phyloP scores from a whole-genome alignment of 768 basidiomycete genomes.

The Termitomyces heimii region DNA sequence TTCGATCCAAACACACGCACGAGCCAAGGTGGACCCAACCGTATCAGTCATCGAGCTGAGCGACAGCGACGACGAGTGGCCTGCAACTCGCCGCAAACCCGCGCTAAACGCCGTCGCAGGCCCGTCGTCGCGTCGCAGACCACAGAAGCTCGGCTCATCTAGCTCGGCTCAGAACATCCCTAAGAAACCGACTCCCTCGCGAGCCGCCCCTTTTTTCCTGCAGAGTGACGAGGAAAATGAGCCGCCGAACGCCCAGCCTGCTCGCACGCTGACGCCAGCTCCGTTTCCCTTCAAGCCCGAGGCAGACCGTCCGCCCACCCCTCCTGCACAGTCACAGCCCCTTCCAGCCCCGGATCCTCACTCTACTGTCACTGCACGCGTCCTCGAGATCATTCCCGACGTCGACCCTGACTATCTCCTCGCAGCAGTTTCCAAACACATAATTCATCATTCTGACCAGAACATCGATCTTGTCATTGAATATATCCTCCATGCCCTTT shows the following conservation, averaged over 20 bases:
- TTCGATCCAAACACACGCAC: background rate
- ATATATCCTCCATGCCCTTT: conserved; percentile 50
- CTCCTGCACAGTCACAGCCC: background rate
- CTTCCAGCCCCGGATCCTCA: conserved; percentile 14
- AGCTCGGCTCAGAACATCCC: conserved; percentile 9
- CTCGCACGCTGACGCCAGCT: background rate
- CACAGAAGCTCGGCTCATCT: background rate
- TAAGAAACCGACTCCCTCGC: conserved; percentile 4
- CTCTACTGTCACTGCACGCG: conserved; percentile 33
- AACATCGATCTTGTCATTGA: conserved; percentile 37
- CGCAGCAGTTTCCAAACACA: conserved; percentile 38
- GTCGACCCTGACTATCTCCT: conserved; percentile 52
- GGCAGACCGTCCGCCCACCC: background rate
- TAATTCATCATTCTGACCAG: conserved; percentile 22
- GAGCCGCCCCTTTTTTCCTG: conserved; percentile 24
- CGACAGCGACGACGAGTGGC: conserved; percentile 40
- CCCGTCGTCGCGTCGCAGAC: conserved; percentile 10
- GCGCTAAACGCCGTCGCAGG: conserved; percentile 2
- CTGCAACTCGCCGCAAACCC: background rate
- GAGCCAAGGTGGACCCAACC: background rate
- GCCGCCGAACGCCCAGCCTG: conserved; percentile 5
- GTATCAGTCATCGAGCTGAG: conserved; percentile 42
- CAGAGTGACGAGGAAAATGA: conserved; percentile 32
- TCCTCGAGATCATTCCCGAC: conserved; percentile 69
- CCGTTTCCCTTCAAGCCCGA: background rate